Evolutionary conservation across 768 basidiomycete species (phyloP), one percentile per base, ranked within the genome.

Genomic region (Amyloporia xantha): DNA sequence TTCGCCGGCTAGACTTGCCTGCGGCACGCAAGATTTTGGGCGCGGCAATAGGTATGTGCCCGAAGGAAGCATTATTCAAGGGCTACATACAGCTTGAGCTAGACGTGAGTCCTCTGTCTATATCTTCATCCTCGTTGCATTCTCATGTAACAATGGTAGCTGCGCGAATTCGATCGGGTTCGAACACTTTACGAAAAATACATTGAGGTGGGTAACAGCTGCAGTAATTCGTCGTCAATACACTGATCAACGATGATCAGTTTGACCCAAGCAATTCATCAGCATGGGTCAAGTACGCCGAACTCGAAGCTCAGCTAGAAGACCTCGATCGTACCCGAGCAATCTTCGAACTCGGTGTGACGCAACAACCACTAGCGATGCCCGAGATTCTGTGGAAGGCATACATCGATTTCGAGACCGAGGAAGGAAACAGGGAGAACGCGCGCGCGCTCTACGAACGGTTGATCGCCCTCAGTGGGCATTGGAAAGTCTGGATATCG

Each of bases 401-500:
- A 4, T 97, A 91, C 66, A 90, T 97, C 68, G 95, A 97, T 66
- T 96, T 96, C 58, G 95, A 98, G 68, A 82, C 85, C 49, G 88
- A 90, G 51, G 92, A 96, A 65, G 92, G 92, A 57, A 93, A 97
- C 55, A 81, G 91, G 35, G 88, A 88, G 49, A 76, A 79, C 13
- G 86, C 89, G 1, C 75, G 95, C n/a, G 74, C 75, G 5, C 63
- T 98, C 35, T 97, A 96, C 63, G 94, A 97, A 68, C 80, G 93
- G 17, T 76, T 97, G 17, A 74, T 96, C 41, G 69, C 78, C 26
- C 72, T 87, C 42, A 95, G 91, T 54, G 90, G 90, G 3, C 94
- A 98, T 62, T 87, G 92, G 68, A 97, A 97, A 68, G 92, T 95
- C 17, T 98, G 93, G 92, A 90, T 96, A 48, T 84, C 92, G 46